Percentiles rank a stretch among this genome's conserved stretches.
These are phyloP conservation scores for Paramarasmius palmivorus DNA, from an alignment of 1,284 basidiomycete species.

Conservation along the genomic window DNA sequence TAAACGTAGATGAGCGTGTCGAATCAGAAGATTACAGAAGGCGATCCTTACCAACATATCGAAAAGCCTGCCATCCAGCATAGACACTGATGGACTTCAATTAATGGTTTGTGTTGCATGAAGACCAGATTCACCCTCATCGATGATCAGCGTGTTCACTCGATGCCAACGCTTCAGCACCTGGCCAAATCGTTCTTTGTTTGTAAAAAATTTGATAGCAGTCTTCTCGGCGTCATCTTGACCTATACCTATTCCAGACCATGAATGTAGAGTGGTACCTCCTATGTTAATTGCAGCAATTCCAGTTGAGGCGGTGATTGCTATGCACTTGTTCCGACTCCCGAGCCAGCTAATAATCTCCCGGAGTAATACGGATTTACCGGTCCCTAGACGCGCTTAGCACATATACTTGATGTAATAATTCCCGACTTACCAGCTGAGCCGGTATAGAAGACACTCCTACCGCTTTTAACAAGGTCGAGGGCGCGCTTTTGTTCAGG, in stretches of 20 bases:
- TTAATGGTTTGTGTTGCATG: background rate
- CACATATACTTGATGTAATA: background rate
- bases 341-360: constrained; percentile 75
- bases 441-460: constrained; percentile 75
- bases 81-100: constrained; percentile 69
- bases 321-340: constrained; percentile 57
- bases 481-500: constrained; percentile 36
- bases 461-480: constrained; percentile 29
- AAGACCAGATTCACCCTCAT: constrained; percentile 68
- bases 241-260: constrained; percentile 86
- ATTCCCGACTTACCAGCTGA: constrained; percentile 58
- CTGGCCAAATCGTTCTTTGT: constrained; percentile 58
- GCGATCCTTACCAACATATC: constrained; percentile 67
- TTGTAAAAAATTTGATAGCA: constrained; percentile 55
- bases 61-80: constrained; percentile 87
- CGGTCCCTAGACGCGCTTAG: constrained; percentile 67
- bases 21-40: background rate
- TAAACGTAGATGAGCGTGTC: constrained; percentile 13
- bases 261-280: constrained; percentile 88
- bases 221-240: constrained; percentile 55
- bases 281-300: constrained; percentile 92
- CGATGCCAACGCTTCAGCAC: constrained; percentile 72
- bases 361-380: constrained; percentile 88
- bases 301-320: constrained; percentile 89
- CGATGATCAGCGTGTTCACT: constrained; percentile 83